These are phyloP conservation scores for Aspergillus ruber DNA, from an alignment of 2,329 filamentous ascomycete species.

Conservation along the genomic window DNA sequence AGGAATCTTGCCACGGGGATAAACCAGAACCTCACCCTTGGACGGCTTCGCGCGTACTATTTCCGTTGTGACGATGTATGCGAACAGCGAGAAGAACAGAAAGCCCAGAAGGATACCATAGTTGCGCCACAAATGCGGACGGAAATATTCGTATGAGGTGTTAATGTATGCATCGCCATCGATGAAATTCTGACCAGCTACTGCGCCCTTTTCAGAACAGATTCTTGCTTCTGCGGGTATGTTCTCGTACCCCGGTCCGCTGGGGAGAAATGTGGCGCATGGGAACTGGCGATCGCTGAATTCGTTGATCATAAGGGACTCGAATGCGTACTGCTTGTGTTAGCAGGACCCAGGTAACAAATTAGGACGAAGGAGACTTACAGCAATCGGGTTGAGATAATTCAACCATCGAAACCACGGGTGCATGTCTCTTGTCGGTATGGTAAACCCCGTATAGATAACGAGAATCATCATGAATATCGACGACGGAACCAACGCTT, in stretches of 20 bases:
- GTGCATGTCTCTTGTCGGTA: constrained; percentile 58
- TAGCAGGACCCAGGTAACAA: not conserved
- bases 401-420: constrained; percentile 79
- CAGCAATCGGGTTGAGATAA: constrained; percentile 67
- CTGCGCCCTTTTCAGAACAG: constrained; percentile 54
- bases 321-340: constrained; percentile 59
- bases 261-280: constrained; percentile 43
- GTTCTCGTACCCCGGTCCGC: constrained; percentile 35
- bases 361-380: constrained; percentile 6
- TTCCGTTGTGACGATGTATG: constrained; percentile 60
- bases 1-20: constrained; percentile 62
- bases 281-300: constrained; percentile 59
- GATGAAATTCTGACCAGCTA: constrained; percentile 49
- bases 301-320: constrained; percentile 78
- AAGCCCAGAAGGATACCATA: constrained; percentile 62
- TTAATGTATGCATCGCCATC: constrained; percentile 54
- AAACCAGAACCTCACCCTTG: constrained; percentile 68
- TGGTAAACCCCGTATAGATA: constrained; percentile 46
- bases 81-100: constrained; percentile 50
- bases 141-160: constrained; percentile 50
- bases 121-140: constrained; percentile 59
- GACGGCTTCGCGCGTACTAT: constrained; percentile 57
- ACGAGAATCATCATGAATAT: constrained; percentile 40
- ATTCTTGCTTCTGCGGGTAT: constrained; percentile 38
- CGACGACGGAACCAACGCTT: constrained; percentile 51